A percentile compares a stretch with the other conserved stretches of the same genome.
Evolutionary conservation across 495 filamentous ascomycete species (phyloP).

Genomic region (Glarea lozoyensis): DNA sequence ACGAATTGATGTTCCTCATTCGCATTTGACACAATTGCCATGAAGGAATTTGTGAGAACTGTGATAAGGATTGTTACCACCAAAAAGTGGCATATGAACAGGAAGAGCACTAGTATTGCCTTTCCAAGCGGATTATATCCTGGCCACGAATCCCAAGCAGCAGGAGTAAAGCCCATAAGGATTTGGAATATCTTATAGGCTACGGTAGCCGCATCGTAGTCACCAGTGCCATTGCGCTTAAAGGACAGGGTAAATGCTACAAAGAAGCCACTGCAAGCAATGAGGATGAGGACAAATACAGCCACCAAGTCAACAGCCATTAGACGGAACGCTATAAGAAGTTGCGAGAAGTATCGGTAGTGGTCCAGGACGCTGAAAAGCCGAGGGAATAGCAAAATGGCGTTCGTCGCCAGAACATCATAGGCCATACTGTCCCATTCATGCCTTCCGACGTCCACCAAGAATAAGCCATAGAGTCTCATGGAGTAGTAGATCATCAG

Average conservation of each 20-base stretch:
- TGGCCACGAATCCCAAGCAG: constrained; percentile 60
- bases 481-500: constrained; percentile 83
- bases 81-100: constrained; percentile 91
- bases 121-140: constrained; percentile 72
- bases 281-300: constrained; percentile 70
- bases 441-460: constrained; percentile 55
- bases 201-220: constrained; percentile 54
- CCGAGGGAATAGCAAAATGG: constrained; percentile 79
- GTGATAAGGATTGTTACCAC: constrained; percentile 91
- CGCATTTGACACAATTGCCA: constrained; percentile 85
- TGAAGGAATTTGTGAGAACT: constrained; percentile 87
- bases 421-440: constrained; percentile 72
- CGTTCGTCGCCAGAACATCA: constrained; percentile 81
- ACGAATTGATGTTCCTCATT: constrained; percentile 90
- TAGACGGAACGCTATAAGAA: constrained; percentile 84
- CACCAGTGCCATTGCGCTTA: constrained; percentile 47
- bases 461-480: constrained; percentile 73
- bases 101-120: constrained; percentile 63
- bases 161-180: constrained; percentile 64
- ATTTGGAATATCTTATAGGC: constrained; percentile 89
- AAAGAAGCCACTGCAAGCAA: constrained; percentile 87
- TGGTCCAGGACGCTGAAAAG: constrained; percentile 89
- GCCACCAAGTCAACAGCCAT: constrained; percentile 86
- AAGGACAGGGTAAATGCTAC: constrained; percentile 85
- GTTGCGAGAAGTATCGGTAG: constrained; percentile 88